These are phyloP conservation scores for Mycothermus thermophilus DNA, from an alignment of 495 filamentous ascomycete genomes.

Conservation along the genomic window DNA sequence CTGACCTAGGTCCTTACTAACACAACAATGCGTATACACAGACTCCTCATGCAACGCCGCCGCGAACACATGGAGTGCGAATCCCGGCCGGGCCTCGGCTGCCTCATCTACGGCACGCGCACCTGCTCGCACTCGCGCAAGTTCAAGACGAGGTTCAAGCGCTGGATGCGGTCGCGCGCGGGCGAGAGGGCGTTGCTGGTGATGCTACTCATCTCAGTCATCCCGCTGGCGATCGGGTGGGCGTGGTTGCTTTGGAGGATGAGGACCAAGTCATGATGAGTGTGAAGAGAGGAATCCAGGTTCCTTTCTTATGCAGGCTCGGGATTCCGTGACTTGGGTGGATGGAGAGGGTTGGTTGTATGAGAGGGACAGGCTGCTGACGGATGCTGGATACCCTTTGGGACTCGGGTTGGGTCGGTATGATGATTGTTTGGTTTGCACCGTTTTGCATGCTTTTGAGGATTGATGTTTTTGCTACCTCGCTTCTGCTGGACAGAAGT, in stretches of 20 bases:
- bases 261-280: not conserved
- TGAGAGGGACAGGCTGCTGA: not conserved
- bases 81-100: conserved; percentile 36
- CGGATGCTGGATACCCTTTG: not conserved
- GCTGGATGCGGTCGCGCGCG: conserved; percentile 19
- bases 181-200: not conserved
- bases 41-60: conserved; percentile 38
- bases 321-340: not conserved
- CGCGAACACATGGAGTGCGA: conserved; percentile 42
- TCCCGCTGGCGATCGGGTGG: conserved; percentile 4
- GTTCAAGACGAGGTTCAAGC: conserved; percentile 18
- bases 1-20: not conserved
- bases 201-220: conserved; percentile 9
- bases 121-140: conserved; percentile 25
- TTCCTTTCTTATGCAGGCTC: no score
- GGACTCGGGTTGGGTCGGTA: no score
- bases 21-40: conserved; percentile 7
- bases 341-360: not conserved
- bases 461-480: no score
- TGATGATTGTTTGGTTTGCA: no score
- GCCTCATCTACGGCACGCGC: conserved; percentile 36
- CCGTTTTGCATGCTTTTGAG: no score
- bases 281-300: not conserved
- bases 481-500: no score
- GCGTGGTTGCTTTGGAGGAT: conserved; percentile 4